A percentile compares a stretch with the other conserved stretches of the same genome.
phyloP scores from a whole-genome alignment of 441 rosid genomes.

The Isatis lusitanica region DNA sequence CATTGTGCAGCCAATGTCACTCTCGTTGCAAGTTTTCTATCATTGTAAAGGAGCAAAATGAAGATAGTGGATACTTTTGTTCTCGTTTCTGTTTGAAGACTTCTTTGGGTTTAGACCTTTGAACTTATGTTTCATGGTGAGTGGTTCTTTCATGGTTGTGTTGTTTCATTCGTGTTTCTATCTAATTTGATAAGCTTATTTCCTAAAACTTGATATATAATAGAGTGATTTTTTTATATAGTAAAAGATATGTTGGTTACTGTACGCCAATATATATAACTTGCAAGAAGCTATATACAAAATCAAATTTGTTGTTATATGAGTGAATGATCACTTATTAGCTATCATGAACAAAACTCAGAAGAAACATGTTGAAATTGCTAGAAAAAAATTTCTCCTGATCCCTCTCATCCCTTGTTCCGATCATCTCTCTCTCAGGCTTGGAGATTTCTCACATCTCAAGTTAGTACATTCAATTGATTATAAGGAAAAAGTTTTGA shows the following conservation, averaged over 20 bases:
- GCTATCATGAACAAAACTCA: not conserved
- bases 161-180: no score
- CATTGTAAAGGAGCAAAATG: not conserved
- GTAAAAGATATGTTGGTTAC: no score
- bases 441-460: no score
- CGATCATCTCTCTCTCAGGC: no score
- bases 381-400: no score
- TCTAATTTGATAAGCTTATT: no score
- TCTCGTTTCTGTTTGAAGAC: no score
- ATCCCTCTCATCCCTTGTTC: no score
- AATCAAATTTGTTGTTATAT: not conserved
- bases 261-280: not conserved
- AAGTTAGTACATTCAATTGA: no score
- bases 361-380: not conserved
- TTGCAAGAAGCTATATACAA: no score
- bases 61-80: not conserved
- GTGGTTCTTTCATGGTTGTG: not conserved
- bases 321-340: not conserved
- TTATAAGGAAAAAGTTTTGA: no score
- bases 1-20: not conserved
- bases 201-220: no score
- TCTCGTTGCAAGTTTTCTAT: not conserved
- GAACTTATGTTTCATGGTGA: not conserved
- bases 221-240: not conserved
- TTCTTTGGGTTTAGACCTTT: not conserved